Evolutionary conservation across 2,329 filamentous ascomycete genomes (phyloP).

Genomic region (Dactylellina cionopaga): DNA sequence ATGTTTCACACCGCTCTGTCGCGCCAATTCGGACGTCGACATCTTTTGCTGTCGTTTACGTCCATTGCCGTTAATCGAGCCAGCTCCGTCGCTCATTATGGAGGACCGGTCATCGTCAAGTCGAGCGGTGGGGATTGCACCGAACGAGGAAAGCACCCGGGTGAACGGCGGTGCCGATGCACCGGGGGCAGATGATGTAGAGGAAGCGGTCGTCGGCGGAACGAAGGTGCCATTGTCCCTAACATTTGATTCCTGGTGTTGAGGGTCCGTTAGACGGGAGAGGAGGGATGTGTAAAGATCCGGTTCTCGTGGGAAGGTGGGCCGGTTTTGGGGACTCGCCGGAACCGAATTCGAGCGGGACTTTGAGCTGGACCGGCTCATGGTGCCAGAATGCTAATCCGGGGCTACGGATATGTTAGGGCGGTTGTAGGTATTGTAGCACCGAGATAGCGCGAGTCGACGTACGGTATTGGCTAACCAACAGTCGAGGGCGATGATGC

Average conservation of each 20-base stretch:
- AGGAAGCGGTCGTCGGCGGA: constrained; percentile 69
- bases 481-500: not conserved
- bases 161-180: constrained; percentile 58
- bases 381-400: constrained; percentile 10
- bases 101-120: constrained; percentile 58
- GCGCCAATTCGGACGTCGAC: constrained; percentile 53
- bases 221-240: constrained; percentile 83
- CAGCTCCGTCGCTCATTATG: constrained; percentile 61
- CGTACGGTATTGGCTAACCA: not conserved
- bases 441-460: not conserved
- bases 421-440: not conserved
- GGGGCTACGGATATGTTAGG: not conserved
- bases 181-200: constrained; percentile 59
- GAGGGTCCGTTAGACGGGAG: constrained; percentile 30
- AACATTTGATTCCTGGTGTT: constrained; percentile 58
- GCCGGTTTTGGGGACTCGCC: constrained; percentile 24
- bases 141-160: constrained; percentile 59
- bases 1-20: constrained; percentile 67
- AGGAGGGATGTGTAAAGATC: constrained; percentile 49
- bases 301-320: constrained; percentile 26
- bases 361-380: constrained; percentile 40
- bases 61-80: constrained; percentile 55
- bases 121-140: constrained; percentile 25
- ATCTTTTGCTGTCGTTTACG: constrained; percentile 30
- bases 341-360: constrained; percentile 33